Conservation (phyloP, 768 basidiomycete species). For the Strobilomyces confusus region DNA sequence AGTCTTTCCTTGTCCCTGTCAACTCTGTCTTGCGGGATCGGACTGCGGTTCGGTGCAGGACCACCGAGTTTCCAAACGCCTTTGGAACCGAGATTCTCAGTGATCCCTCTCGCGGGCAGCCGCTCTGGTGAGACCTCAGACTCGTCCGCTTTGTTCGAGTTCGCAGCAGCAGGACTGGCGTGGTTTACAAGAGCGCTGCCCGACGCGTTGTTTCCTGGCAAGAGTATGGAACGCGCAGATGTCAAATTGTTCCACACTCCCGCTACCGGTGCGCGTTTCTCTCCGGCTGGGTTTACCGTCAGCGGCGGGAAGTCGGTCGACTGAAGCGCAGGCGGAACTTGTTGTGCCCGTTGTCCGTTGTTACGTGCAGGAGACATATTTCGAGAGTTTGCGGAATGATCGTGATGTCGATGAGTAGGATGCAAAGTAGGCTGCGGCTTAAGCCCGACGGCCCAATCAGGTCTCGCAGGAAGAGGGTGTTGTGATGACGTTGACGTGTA, state of each 20-base stretch:
- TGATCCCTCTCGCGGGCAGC: slow-evolving; percentile 42
- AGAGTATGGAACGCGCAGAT: slow-evolving; percentile 48
- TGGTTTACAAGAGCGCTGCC: slow-evolving; percentile 39
- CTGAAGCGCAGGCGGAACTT: slow-evolving; percentile 43
- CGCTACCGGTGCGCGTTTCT: slow-evolving; percentile 52
- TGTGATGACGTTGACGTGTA: slow-evolving; percentile 73
- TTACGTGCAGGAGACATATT: slow-evolving; percentile 37
- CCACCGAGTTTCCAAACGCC: slow-evolving; percentile 23
- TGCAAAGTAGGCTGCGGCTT: slow-evolving; percentile 72
- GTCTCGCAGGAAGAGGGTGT: slow-evolving; percentile 75
- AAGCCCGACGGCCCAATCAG: slow-evolving; percentile 87
- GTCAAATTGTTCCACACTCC: slow-evolving; percentile 72
- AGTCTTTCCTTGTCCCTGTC: slow-evolving; percentile 35
- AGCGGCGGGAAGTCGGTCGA: slow-evolving; percentile 72
- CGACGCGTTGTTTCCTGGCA: slow-evolving; percentile 33
- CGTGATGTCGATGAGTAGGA: slow-evolving; percentile 50
- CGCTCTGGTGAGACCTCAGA: slow-evolving; percentile 45
- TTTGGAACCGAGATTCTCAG: slow-evolving; percentile 38
- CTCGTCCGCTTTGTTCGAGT: slow-evolving; percentile 38
- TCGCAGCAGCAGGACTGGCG: slow-evolving; percentile 21
- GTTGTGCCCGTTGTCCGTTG: slow-evolving; percentile 35
- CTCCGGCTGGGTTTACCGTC: slow-evolving; percentile 38
- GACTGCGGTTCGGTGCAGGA: slow-evolving; percentile 9
- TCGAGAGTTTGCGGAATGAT: slow-evolving; percentile 38
- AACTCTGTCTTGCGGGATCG: slow-evolving; percentile 19